A percentile compares a stretch with the other conserved stretches of the same genome.
phyloP scores from a whole-genome alignment of 352 stramenopile genomes.

The Salisapilia sapeloensis region DNA sequence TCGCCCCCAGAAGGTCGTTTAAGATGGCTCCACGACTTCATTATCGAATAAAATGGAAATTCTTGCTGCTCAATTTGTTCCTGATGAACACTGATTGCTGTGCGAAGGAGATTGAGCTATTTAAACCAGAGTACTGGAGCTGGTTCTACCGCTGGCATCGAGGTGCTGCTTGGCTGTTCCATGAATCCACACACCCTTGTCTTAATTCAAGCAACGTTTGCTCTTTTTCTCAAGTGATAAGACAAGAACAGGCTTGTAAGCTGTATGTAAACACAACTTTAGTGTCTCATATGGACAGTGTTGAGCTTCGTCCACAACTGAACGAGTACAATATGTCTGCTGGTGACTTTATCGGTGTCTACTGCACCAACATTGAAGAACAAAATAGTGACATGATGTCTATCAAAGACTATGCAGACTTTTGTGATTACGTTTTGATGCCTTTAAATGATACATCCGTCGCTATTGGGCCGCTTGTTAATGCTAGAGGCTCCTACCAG shows the following conservation, averaged over 20 bases:
- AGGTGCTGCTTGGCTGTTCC: slow-evolving; percentile 14
- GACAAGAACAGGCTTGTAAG: not conserved
- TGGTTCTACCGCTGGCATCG: slow-evolving; percentile 14
- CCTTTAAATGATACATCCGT: slow-evolving; percentile 3
- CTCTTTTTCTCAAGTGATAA: slow-evolving; percentile 4
- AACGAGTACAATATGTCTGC: not conserved
- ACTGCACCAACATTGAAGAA: slow-evolving; percentile 14
- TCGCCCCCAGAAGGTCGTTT: too few relatives aligned
- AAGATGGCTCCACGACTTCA: too few relatives aligned
- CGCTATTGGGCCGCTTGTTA: slow-evolving; percentile 20
- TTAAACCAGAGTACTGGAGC: slow-evolving; percentile 1
- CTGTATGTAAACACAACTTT: slow-evolving; percentile 17
- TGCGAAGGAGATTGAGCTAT: slow-evolving; percentile 1
- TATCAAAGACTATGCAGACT: slow-evolving; percentile 2
- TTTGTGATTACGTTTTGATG: slow-evolving; percentile 15
- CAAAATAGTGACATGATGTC: not conserved
- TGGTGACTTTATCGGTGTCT: slow-evolving; percentile 16
- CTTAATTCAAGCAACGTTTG: slow-evolving; percentile 5
- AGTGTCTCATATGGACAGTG: slow-evolving; percentile 8
- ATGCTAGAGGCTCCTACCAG: slow-evolving; percentile 28
- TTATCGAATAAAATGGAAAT: too few relatives aligned
- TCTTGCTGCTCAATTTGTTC: too few relatives aligned
- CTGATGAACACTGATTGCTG: too few relatives aligned
- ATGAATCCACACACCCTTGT: slow-evolving; percentile 14
- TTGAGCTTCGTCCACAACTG: slow-evolving; percentile 8